Evolutionary conservation across 345 rosid genomes (phyloP).

Genomic region (Pseudoturritis turrita): DNA sequence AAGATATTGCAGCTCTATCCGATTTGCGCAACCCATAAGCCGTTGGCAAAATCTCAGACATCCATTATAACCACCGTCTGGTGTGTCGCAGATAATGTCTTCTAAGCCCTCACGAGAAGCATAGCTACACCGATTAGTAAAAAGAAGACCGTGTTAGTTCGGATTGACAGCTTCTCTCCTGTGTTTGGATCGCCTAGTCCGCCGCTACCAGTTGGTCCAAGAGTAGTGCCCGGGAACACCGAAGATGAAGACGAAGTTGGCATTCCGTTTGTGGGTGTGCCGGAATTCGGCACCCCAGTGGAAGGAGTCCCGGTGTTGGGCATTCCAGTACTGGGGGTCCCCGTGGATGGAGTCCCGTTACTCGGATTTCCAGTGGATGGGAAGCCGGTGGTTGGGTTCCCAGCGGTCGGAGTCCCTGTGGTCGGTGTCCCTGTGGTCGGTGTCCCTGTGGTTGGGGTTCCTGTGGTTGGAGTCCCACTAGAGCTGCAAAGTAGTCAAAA

Average conservation of each 20-base stretch:
- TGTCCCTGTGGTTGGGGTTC: not conserved
- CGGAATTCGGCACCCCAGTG: slow-evolving; percentile 24
- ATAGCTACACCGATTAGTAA: slow-evolving; percentile 8
- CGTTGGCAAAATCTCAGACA: slow-evolving; percentile 7
- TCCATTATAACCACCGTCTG: not conserved
- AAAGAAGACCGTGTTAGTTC: not conserved
- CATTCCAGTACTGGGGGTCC: slow-evolving; percentile 15
- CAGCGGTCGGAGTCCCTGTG: not conserved
- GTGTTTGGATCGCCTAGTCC: slow-evolving; percentile 19
- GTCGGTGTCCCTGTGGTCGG: not conserved
- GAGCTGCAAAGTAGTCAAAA: slow-evolving; percentile 23
- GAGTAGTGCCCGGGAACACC: slow-evolving; percentile 28
- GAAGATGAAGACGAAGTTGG: slow-evolving; percentile 32
- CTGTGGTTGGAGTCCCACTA: slow-evolving; percentile 26
- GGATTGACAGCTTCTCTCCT: slow-evolving; percentile 3
- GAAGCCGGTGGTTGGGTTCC: not conserved
- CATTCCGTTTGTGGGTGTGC: slow-evolving; percentile 25
- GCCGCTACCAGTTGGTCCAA: slow-evolving; percentile 31
- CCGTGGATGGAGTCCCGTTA: slow-evolving; percentile 5
- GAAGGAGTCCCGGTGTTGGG: slow-evolving; percentile 21
- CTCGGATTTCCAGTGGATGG: slow-evolving; percentile 16
- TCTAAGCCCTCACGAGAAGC: slow-evolving; percentile 6
- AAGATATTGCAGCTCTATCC: not conserved
- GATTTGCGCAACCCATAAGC: slow-evolving; percentile 9
- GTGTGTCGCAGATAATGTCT: not conserved